Evolutionary conservation across 1,284 basidiomycete genomes (phyloP).

Genomic region (Taiwanofungus camphoratus): DNA sequence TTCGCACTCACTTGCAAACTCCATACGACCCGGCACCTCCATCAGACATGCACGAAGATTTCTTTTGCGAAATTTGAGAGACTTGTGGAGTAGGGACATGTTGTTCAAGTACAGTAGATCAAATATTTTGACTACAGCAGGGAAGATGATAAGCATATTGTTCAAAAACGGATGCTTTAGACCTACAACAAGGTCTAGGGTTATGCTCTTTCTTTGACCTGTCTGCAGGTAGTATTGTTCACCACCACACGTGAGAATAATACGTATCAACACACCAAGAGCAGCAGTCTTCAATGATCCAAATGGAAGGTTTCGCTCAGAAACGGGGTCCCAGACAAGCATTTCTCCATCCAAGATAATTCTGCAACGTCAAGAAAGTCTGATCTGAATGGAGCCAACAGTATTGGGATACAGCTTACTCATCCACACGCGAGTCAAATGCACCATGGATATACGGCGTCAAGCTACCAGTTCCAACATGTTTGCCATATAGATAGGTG

Average conservation of each 20-base stretch:
- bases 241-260: not conserved
- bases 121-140: slow-evolving; percentile 80
- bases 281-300: slow-evolving; percentile 90
- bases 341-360: slow-evolving; percentile 95
- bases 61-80: slow-evolving; percentile 61
- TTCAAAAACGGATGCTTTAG: no score
- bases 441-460: slow-evolving; percentile 78
- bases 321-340: slow-evolving; percentile 92
- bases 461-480: slow-evolving; percentile 74
- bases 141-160: not conserved
- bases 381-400: no score
- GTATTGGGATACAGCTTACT: slow-evolving; percentile 46
- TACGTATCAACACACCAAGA: slow-evolving; percentile 42
- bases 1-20: slow-evolving; percentile 66
- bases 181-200: slow-evolving; percentile 85
- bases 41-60: slow-evolving; percentile 60
- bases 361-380: slow-evolving; percentile 35
- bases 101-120: slow-evolving; percentile 87
- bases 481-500: slow-evolving; percentile 85
- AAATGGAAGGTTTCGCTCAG: slow-evolving; percentile 83
- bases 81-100: slow-evolving; percentile 57
- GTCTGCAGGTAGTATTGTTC: slow-evolving; percentile 38
- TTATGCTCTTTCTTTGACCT: slow-evolving; percentile 63
- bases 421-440: slow-evolving; percentile 70
- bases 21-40: slow-evolving; percentile 70